Conservation (phyloP, 2,329 filamentous ascomycete genomes). For the Neonectria ditissima region DNA sequence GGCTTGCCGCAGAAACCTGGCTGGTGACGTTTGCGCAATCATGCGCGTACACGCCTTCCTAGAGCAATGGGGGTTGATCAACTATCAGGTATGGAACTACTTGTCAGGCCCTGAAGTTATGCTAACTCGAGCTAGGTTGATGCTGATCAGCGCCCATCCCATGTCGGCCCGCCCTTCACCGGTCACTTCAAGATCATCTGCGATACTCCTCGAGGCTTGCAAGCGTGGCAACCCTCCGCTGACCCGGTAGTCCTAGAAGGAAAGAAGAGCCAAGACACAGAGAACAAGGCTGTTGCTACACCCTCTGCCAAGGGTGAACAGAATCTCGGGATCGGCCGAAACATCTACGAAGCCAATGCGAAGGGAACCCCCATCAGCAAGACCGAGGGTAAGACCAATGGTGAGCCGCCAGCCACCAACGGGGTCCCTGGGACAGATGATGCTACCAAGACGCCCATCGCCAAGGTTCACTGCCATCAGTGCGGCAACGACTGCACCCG, state of each 20-base stretch:
- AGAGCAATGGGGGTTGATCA: slow-evolving; percentile 98
- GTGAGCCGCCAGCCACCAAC: slow-evolving; percentile 76
- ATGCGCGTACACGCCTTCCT: slow-evolving; percentile 99
- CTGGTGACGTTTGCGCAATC: slow-evolving; percentile 97
- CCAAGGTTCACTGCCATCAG: slow-evolving; percentile 85
- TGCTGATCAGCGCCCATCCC: slow-evolving; percentile 92
- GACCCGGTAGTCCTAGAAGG: slow-evolving; percentile 75
- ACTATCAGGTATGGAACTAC: slow-evolving; percentile 82
- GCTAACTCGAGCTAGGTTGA: slow-evolving; percentile 77
- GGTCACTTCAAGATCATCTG: slow-evolving; percentile 97
- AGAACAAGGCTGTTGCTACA: slow-evolving; percentile 75
- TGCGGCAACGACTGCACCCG: slow-evolving; percentile 90
- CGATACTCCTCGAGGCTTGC: slow-evolving; percentile 93
- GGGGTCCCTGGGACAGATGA: slow-evolving; percentile 71
- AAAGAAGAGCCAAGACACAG: slow-evolving; percentile 74
- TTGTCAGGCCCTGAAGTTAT: slow-evolving; percentile 6
- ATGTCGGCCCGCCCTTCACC: slow-evolving; percentile 95
- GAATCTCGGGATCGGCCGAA: slow-evolving; percentile 92
- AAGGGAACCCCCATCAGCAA: slow-evolving; percentile 80
- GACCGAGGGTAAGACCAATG: slow-evolving; percentile 78
- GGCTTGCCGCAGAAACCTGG: slow-evolving; percentile 92
- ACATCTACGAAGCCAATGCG: slow-evolving; percentile 93
- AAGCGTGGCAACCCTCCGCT: slow-evolving; percentile 92
- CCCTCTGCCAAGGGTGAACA: slow-evolving; percentile 80
- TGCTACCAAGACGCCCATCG: slow-evolving; percentile 72